These are phyloP conservation scores for Aspergillus vadensis DNA, from an alignment of 2,329 filamentous ascomycete genomes.

Conservation along the genomic window DNA sequence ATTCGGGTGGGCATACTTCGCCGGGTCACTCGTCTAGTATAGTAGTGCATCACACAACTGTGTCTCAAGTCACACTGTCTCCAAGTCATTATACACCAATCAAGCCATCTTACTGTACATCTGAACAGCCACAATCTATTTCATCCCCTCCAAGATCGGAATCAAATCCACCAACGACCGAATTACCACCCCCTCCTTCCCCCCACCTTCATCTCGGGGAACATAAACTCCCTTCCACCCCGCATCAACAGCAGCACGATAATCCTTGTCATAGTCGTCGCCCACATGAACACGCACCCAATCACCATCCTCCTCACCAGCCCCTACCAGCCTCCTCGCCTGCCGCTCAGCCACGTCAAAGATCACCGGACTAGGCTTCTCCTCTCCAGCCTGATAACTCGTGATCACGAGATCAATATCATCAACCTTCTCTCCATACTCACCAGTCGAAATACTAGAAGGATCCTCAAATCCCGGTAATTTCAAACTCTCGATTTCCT, in stretches of 20 bases:
- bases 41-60: no score
- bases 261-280: conserved; percentile 48
- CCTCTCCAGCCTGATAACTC: conserved; percentile 50
- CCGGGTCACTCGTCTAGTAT: no score
- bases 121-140: background rate
- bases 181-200: conserved; percentile 18
- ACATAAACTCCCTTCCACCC: conserved; percentile 44
- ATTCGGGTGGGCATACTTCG: background rate
- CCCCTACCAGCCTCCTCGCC: conserved; percentile 25
- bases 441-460: background rate
- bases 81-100: background rate
- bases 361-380: conserved; percentile 46
- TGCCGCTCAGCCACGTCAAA: conserved; percentile 43
- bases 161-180: conserved; percentile 30
- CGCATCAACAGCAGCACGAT: conserved; percentile 37
- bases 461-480: conserved; percentile 25
- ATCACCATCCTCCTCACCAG: conserved; percentile 6
- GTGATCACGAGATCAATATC: conserved; percentile 50
- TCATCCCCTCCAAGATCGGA: conserved; percentile 15
- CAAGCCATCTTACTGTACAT: background rate
- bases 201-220: conserved; percentile 21
- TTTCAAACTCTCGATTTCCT: conserved; percentile 30
- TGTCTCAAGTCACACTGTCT: no score
- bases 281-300: conserved; percentile 47
- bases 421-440: background rate